These are phyloP conservation scores for Penicillium desertorum DNA, from an alignment of 495 filamentous ascomycete species.

Conservation along the genomic window DNA sequence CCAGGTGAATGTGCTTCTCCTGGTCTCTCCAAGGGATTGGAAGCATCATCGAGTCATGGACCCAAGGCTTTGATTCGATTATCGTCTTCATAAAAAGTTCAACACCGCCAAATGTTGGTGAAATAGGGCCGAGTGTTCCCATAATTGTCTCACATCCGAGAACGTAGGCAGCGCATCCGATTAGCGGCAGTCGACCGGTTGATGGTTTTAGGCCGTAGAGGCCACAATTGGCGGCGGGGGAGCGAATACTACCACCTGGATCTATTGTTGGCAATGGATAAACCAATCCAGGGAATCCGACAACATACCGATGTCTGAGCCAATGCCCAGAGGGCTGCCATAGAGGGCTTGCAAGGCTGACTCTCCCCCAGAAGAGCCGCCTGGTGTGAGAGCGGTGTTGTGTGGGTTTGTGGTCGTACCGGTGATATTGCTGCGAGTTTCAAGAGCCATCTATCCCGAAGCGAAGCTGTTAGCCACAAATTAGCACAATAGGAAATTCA, in stretches of 20 bases:
- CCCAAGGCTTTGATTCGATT: constrained; percentile 53
- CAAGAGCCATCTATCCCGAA: constrained; percentile 11
- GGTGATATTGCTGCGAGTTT: constrained; percentile 41
- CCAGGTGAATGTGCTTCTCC: background rate
- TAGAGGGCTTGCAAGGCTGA: constrained; percentile 35
- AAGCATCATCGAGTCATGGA: constrained; percentile 22
- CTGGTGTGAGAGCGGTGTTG: constrained; percentile 35
- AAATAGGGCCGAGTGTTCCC: constrained; percentile 54
- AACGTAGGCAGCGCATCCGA: constrained; percentile 15
- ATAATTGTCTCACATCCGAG: constrained; percentile 53
- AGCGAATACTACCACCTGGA: constrained; percentile 31
- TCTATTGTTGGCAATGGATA: background rate
- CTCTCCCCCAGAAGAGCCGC: constrained; percentile 42
- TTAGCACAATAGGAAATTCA: background rate
- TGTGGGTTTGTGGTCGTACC: constrained; percentile 38
- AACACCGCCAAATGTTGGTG: constrained; percentile 53
- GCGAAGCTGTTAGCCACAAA: background rate
- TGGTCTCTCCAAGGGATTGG: constrained; percentile 7
- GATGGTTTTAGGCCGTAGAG: constrained; percentile 36
- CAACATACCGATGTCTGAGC: constrained; percentile 34
- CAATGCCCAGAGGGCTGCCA: constrained; percentile 36
- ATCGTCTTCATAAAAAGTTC: constrained; percentile 57
- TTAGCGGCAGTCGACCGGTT: constrained; percentile 25
- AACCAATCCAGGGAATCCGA: background rate
- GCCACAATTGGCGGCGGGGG: constrained; percentile 33